Evolutionary conservation across 176 grass and related monocot species (phyloP).

Genomic region (Guadua angustifolia): DNA sequence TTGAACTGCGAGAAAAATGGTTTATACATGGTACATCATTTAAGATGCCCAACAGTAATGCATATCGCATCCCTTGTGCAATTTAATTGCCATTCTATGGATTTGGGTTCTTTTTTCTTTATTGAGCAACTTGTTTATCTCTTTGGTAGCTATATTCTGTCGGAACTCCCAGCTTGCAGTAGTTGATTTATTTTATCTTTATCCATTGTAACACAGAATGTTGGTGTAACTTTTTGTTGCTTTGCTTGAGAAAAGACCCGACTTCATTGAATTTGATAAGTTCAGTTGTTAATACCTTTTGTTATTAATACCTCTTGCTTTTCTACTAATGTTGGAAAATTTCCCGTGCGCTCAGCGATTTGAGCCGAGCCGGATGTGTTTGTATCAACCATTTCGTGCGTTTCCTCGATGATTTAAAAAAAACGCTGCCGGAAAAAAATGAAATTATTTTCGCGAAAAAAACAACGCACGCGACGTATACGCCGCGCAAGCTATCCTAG

Average conservation of each 20-base stretch:
- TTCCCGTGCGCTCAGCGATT: too few species aligned
- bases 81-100: neutral
- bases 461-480: too few species aligned
- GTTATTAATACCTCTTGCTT: neutral
- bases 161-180: neutral
- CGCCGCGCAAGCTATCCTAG: too few species aligned
- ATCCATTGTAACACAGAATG: neutral
- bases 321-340: too few species aligned
- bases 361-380: too few species aligned
- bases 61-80: neutral
- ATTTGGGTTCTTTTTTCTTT: neutral
- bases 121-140: constrained; percentile 18
- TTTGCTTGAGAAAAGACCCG: constrained; percentile 11
- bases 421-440: too few species aligned
- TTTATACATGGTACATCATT: too few species aligned
- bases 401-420: too few species aligned
- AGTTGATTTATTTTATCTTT: neutral
- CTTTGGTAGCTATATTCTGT: constrained; percentile 15
- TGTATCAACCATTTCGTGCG: too few species aligned
- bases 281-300: constrained; percentile 32
- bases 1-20: too few species aligned
- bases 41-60: too few species aligned
- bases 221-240: neutral
- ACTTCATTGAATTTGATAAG: constrained; percentile 4
- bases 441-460: too few species aligned